These are phyloP conservation scores for Arachnopeziza araneosa DNA, from an alignment of 2,329 filamentous ascomycete genomes.

Conservation along the genomic window DNA sequence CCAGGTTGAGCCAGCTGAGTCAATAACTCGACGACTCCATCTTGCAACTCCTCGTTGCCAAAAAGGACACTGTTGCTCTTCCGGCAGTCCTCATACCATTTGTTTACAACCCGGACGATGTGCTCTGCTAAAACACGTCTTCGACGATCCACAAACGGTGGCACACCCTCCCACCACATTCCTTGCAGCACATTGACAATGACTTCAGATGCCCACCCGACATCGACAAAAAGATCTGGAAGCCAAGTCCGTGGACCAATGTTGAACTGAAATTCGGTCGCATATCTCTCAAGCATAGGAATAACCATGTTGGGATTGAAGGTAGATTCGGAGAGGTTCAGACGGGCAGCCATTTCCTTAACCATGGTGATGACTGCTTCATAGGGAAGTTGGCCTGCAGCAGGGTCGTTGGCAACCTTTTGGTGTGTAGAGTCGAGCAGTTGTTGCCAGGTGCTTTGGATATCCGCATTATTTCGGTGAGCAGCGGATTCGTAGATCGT, in stretches of 20 bases:
- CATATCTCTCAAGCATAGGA: conserved; percentile 58
- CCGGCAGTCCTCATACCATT: conserved; percentile 55
- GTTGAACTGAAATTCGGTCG: conserved; percentile 53
- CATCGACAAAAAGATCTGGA: conserved; percentile 58
- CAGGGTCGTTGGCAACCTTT: conserved; percentile 34
- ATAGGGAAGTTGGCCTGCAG: conserved; percentile 52
- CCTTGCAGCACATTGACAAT: conserved; percentile 57
- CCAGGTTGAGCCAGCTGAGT: conserved; percentile 32
- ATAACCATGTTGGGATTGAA: conserved; percentile 59
- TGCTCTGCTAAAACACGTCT: conserved; percentile 53
- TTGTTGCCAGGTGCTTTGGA: conserved; percentile 77
- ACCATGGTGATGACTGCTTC: conserved; percentile 62
- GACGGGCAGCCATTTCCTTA: conserved; percentile 59
- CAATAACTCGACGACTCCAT: conserved; percentile 40
- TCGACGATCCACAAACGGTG: conserved; percentile 55
- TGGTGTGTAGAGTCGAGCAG: conserved; percentile 69
- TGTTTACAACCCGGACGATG: conserved; percentile 53
- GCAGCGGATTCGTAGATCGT: conserved; percentile 90
- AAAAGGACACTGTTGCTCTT: conserved; percentile 50
- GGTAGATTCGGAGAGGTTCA: conserved; percentile 59
- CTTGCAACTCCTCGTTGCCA: conserved; percentile 53
- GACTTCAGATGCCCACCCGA: conserved; percentile 55
- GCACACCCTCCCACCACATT: conserved; percentile 62
- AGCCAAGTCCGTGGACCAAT: conserved; percentile 37
- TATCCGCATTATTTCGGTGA: conserved; percentile 80